phyloP scores from a whole-genome alignment of 371 early-diverging fungal genomes.

The Actinomortierella ambigua region DNA sequence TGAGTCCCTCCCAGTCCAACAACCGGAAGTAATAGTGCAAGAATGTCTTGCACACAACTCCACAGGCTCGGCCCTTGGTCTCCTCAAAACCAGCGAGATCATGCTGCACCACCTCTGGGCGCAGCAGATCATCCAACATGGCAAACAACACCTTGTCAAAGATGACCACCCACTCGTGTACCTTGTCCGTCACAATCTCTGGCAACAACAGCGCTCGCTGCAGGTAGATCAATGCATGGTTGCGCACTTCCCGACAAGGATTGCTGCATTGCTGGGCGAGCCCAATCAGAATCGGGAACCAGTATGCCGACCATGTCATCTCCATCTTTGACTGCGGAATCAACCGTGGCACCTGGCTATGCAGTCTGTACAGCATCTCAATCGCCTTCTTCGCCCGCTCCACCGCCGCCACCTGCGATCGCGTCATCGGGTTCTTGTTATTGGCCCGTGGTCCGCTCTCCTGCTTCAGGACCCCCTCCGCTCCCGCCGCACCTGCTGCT shows the following conservation, averaged over 20 bases:
- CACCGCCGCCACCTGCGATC: constrained; percentile 49
- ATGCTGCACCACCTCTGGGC: constrained; percentile 62
- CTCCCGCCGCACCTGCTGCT: constrained; percentile 51
- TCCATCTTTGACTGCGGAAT: constrained; percentile 51
- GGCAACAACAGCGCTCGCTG: constrained; percentile 54
- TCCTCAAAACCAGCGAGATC: constrained; percentile 55
- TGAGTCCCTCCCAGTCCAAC: constrained; percentile 55
- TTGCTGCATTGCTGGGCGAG: constrained; percentile 70
- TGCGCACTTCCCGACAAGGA: constrained; percentile 69
- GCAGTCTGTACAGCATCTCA: constrained; percentile 63
- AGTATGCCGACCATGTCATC: constrained; percentile 69
- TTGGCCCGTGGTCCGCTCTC: constrained; percentile 37
- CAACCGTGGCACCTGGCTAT: constrained; percentile 59
- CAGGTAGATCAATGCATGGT: constrained; percentile 63
- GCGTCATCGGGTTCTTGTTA: constrained; percentile 40
- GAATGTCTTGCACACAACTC: constrained; percentile 67
- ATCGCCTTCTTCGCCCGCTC: constrained; percentile 67
- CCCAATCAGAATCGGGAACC: constrained; percentile 73
- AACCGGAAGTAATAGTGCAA: constrained; percentile 63
- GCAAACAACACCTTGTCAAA: constrained; percentile 78
- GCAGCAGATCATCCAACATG: constrained; percentile 63
- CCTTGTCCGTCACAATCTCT: constrained; percentile 47
- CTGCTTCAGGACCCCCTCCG: constrained; percentile 39
- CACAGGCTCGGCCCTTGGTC: constrained; percentile 63
- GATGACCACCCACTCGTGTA: constrained; percentile 54